phyloP scores from a whole-genome alignment of 75 land plant genomes.

The Pseudotsuga menziesii region DNA sequence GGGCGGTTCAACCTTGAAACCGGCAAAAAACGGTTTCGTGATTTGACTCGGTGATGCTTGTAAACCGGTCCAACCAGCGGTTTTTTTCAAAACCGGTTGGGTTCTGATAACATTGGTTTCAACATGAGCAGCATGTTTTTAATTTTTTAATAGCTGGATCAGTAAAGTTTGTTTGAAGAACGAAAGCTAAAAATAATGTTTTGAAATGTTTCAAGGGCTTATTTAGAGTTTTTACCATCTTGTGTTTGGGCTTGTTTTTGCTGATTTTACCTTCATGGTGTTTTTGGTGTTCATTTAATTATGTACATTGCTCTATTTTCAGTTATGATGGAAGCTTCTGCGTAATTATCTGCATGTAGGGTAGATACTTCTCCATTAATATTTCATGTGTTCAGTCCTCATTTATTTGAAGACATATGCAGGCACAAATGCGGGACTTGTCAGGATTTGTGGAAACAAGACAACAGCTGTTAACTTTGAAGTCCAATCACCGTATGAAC shows the following conservation, averaged over 20 bases:
- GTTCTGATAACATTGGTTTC: too few relatives aligned
- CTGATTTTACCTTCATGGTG: not conserved
- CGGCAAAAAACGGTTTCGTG: too few relatives aligned
- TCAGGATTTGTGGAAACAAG: slow-evolving; percentile 97
- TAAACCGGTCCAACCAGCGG: too few relatives aligned
- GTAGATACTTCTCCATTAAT: not conserved
- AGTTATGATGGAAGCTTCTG: not conserved
- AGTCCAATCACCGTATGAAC: slow-evolving; percentile 97
- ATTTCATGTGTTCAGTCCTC: not conserved
- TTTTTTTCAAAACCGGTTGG: too few relatives aligned
- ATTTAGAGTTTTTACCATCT: too few relatives aligned
- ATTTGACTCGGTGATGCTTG: too few relatives aligned
- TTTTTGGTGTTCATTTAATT: not conserved
- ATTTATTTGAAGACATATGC: slow-evolving; percentile 9
- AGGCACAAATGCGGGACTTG: slow-evolving; percentile 99
- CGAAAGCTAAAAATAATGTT: not conserved
- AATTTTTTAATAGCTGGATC: not conserved
- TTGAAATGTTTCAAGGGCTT: too few relatives aligned
- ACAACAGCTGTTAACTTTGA: slow-evolving; percentile 79
- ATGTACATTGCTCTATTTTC: not conserved
- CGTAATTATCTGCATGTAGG: not conserved
- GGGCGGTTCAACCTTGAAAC: too few relatives aligned
- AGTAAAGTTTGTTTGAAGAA: not conserved
- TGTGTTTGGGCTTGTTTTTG: not conserved
- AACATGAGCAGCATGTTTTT: not conserved